Evolutionary conservation across 306 rosid species (phyloP), one percentile per base, ranked within the genome.

Genomic region (Quercus suber): DNA sequence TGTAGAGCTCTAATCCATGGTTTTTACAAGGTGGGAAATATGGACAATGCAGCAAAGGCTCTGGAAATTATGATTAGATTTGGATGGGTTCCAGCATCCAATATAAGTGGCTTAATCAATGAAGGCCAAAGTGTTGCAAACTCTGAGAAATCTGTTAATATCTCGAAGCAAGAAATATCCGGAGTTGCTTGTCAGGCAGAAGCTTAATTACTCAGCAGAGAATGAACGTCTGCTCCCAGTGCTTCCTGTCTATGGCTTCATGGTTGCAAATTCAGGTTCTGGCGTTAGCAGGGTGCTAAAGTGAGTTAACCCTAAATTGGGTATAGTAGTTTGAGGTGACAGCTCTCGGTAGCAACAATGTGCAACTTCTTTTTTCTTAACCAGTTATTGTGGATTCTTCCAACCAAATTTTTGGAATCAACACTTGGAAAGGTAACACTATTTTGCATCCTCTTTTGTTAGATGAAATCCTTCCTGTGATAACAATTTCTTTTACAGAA

Each of bases 51-150:
- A 25, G 79, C 43, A 21, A 64, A 76, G 83, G 83, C 82, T 60
- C 55, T 87, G 45, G 84, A 79, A 70, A 49, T 68, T 20, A 77
- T 82, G 86, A 74, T 84, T 51, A 76, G 78, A 55, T 82, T 76
- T 59, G 82, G 84, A 17, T 81, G 88, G 90, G 82, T 84, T 79
- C 76, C 86, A 4, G 69, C 69, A 23, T 81, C 84, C 63, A 58
- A 57, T 27, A 45, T 87, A 30, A 33, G 68, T 12, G 86, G 82
- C 35, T 76, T 82, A 30, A 74, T 82, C 20, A 76, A 59, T 76
- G 73, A 77, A 67, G 69, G 49, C 21, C 71, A 19, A 60, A 59
- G 18, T 8, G 74, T 37, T 35, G 74, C 37, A 65, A 73, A 37
- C 60, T 84, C 80, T 2, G 17, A 77, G 84, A 28, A 63, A 63